Evolutionary conservation across 2,329 filamentous ascomycete species (phyloP).

Genomic region (Cytospora chrysosperma): DNA sequence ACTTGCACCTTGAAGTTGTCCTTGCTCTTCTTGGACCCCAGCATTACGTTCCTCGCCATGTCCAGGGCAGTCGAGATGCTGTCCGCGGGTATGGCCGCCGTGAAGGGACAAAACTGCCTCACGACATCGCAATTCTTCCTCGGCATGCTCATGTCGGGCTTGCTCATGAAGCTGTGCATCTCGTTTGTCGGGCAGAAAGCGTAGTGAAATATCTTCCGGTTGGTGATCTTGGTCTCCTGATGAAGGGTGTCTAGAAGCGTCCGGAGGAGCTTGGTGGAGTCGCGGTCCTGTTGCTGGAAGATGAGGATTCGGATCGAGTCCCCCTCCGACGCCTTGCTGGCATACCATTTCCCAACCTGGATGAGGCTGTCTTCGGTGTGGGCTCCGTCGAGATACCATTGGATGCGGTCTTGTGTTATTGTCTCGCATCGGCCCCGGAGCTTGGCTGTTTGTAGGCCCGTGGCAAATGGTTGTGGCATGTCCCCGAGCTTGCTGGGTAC

Average conservation of each 20-base stretch:
- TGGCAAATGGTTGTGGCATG: constrained; percentile 56
- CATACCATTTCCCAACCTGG: constrained; percentile 76
- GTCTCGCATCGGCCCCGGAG: constrained; percentile 79
- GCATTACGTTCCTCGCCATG: constrained; percentile 13
- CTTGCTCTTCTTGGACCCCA: constrained; percentile 16
- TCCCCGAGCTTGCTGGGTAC: constrained; percentile 27
- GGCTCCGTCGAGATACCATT: constrained; percentile 84
- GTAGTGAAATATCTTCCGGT: constrained; percentile 27
- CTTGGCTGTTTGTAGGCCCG: constrained; percentile 64
- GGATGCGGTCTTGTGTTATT: constrained; percentile 47
- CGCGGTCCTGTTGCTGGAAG: constrained; percentile 90
- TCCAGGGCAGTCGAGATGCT: constrained; percentile 21
- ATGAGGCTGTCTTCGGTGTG: constrained; percentile 84
- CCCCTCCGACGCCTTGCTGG: constrained; percentile 42
- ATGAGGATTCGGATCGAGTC: constrained; percentile 55
- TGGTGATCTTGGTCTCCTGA: constrained; percentile 37
- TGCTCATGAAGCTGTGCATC: constrained; percentile 4
- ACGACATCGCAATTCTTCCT: constrained; percentile 21
- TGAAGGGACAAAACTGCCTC: constrained; percentile 19
- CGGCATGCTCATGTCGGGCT: constrained; percentile 20
- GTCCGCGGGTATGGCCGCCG: constrained; percentile 3
- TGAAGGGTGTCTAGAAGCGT: constrained; percentile 59
- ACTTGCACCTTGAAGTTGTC: constrained; percentile 28
- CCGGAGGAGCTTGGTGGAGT: constrained; percentile 65
- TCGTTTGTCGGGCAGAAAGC: constrained; percentile 22